phyloP scores from a whole-genome alignment of 2,329 filamentous ascomycete genomes.

The Fusarium ramigenum region DNA sequence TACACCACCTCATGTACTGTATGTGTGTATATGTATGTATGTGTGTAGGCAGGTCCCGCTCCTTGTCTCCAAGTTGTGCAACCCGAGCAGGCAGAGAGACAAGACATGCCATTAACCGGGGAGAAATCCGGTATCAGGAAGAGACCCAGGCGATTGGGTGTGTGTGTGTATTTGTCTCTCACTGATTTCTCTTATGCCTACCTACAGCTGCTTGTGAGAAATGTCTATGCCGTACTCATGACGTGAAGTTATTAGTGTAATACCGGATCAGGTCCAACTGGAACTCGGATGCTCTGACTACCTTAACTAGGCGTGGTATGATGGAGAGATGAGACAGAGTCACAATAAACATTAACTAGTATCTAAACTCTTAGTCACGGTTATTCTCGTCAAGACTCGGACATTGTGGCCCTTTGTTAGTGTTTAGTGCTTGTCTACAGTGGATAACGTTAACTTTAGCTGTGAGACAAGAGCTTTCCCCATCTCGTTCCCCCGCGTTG shows the following conservation, averaged over 20 bases:
- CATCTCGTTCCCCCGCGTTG: conserved; percentile 19
- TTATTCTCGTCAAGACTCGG: conserved; percentile 13
- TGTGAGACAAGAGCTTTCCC: conserved; percentile 15
- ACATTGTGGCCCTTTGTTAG: background rate
- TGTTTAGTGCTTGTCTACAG: conserved; percentile 5
- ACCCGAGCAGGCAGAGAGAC: conserved; percentile 3
- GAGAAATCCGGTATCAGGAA: conserved; percentile 18
- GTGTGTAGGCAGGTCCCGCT: conserved; percentile 18
- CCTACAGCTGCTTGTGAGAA: background rate
- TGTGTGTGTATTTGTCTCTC: background rate
- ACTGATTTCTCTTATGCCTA: background rate
- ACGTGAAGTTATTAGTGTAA: conserved; percentile 1
- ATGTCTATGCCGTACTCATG: conserved; percentile 2
- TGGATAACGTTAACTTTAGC: conserved; percentile 6
- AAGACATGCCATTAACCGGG: conserved; percentile 26
- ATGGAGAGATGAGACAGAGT: conserved; percentile 20
- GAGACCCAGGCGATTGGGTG: conserved; percentile 20
- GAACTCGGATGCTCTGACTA: conserved; percentile 6
- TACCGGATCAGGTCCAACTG: background rate
- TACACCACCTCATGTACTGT: background rate
- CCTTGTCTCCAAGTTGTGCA: conserved; percentile 19
- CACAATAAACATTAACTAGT: background rate
- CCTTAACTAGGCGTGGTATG: conserved; percentile 2
- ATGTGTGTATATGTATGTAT: background rate
- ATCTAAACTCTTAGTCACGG: background rate